phyloP scores from a whole-genome alignment of 805 yeast species.

The Wickerhamiella hasegawae region DNA sequence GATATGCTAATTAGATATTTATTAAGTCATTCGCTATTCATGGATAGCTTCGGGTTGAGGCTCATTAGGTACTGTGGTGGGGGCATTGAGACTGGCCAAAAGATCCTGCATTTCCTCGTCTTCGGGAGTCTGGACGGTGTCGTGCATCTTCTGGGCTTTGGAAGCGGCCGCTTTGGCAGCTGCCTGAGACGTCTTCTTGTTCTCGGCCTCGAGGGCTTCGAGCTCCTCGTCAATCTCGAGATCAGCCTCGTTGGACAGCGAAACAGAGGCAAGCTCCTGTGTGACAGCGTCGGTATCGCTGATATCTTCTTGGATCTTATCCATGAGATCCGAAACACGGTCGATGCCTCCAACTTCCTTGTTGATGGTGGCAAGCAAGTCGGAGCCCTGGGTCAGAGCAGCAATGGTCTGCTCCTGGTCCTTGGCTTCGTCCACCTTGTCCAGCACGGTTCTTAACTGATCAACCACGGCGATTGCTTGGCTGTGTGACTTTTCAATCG shows the following conservation, averaged over 20 bases:
- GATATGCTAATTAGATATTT: no score
- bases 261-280: constrained; percentile 19
- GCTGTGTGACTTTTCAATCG: constrained; percentile 11
- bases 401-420: constrained; percentile 26
- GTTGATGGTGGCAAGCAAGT: constrained; percentile 25
- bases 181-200: background rate
- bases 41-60: no score
- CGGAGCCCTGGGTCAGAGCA: constrained; percentile 25
- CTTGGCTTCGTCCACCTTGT: constrained; percentile 29
- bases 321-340: constrained; percentile 27
- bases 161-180: background rate
- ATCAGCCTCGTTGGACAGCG: constrained; percentile 19
- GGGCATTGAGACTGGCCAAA: background rate
- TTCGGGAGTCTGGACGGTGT: background rate
- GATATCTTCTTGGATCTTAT: constrained; percentile 25
- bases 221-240: constrained; percentile 27
- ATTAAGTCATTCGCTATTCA: no score
- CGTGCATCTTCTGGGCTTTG: background rate
- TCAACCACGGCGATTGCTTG: constrained; percentile 21
- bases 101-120: background rate
- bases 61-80: no score
- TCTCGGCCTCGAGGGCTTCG: constrained; percentile 21
- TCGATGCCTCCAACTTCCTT: constrained; percentile 29
- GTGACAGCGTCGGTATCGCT: constrained; percentile 26
- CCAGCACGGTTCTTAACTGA: constrained; percentile 26